These are phyloP conservation scores for Teunomyces lycoperdinae DNA, from an alignment of 805 yeast species.

Conservation along the genomic window DNA sequence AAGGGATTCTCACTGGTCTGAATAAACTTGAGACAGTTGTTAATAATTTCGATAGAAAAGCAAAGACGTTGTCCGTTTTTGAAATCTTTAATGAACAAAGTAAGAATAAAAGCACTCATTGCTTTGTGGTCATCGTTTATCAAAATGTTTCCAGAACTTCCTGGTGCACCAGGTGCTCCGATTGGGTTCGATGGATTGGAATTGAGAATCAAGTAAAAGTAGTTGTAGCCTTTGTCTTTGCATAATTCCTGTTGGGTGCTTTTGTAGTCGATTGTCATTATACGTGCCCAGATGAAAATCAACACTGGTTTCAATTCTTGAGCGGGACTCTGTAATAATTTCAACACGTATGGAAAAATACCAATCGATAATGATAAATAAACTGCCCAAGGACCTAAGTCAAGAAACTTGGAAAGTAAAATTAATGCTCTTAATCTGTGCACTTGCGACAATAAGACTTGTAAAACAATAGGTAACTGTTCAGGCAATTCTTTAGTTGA, in stretches of 20 bases:
- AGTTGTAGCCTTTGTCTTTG: conserved; percentile 86
- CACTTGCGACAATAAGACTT: conserved; percentile 88
- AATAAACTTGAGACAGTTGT: conserved; percentile 62
- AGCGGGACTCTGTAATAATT: conserved; percentile 89
- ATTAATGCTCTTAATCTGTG: conserved; percentile 89
- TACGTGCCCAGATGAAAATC: conserved; percentile 96
- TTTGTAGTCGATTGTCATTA: conserved; percentile 90
- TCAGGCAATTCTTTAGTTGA: conserved; percentile 86
- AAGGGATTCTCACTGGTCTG: conserved; percentile 78
- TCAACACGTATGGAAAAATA: conserved; percentile 90
- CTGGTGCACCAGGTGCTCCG: conserved; percentile 32
- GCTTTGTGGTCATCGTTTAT: conserved; percentile 86
- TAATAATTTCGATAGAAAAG: conserved; percentile 67
- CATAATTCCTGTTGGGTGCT: conserved; percentile 89
- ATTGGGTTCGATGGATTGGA: conserved; percentile 29
- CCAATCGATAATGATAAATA: conserved; percentile 90
- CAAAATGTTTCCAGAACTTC: conserved; percentile 28
- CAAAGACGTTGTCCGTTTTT: conserved; percentile 78
- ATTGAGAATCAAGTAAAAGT: conserved; percentile 77
- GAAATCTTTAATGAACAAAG: conserved; percentile 80
- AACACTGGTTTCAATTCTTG: conserved; percentile 91
- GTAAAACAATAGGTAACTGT: conserved; percentile 90
- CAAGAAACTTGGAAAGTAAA: conserved; percentile 78
- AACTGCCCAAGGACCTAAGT: conserved; percentile 97
- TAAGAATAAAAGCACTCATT: conserved; percentile 87